These are phyloP conservation scores for Tremella fuciformis DNA, from an alignment of 768 basidiomycete genomes.

Conservation along the genomic window DNA sequence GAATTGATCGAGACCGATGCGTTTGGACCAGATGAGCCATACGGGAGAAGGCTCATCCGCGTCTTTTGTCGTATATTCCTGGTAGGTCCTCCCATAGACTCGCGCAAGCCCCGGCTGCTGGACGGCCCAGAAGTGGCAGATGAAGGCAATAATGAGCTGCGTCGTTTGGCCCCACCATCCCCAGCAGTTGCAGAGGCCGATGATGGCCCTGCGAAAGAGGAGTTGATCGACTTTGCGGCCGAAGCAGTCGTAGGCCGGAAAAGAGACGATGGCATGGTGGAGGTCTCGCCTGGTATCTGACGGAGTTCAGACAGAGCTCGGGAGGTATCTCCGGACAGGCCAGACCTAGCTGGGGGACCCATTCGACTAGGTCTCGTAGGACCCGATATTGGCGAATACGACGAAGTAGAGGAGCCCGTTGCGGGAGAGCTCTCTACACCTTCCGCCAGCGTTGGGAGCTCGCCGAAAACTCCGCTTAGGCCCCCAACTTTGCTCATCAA, in stretches of 20 bases:
- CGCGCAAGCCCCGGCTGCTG: not conserved
- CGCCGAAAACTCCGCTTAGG: not conserved
- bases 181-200: not conserved
- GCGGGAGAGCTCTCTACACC: constrained; percentile 1
- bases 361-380: not conserved
- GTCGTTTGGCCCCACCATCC: not conserved
- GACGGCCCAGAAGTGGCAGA: not conserved
- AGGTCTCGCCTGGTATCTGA: not conserved
- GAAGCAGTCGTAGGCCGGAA: constrained; percentile 8
- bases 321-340: not conserved
- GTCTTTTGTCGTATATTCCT: not conserved
- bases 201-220: not conserved
- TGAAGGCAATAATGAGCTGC: not conserved
- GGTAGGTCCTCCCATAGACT: not conserved
- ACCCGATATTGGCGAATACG: not conserved
- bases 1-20: not conserved
- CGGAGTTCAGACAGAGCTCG: constrained; percentile 1
- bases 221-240: constrained; percentile 3
- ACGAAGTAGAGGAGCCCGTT: not conserved
- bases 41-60: not conserved
- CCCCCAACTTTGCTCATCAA: constrained; percentile 16
- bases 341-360: not conserved
- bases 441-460: not conserved
- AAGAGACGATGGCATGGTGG: not conserved
- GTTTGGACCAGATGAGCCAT: not conserved